phyloP scores from a whole-genome alignment of 805 yeast species.

The Yarrowia bubula region DNA sequence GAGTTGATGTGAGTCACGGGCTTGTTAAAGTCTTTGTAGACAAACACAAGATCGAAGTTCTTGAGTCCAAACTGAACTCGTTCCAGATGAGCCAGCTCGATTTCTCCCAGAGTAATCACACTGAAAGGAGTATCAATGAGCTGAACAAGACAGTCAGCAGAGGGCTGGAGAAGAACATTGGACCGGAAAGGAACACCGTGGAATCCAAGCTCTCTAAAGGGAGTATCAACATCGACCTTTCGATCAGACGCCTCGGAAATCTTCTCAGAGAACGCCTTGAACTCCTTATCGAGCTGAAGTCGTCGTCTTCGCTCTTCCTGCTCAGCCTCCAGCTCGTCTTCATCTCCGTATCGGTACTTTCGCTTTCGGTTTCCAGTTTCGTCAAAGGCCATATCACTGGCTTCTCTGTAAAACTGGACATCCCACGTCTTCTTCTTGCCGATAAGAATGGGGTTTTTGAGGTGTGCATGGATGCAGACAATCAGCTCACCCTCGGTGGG shows the following conservation, averaged over 20 bases:
- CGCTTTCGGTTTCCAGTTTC: slow-evolving; percentile 95
- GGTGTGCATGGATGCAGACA: slow-evolving; percentile 87
- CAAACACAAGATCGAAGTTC: slow-evolving; percentile 95
- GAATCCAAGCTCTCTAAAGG: slow-evolving; percentile 94
- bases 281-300: slow-evolving; percentile 86
- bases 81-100: slow-evolving; percentile 92
- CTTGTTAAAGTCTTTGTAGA: slow-evolving; percentile 82
- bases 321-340: slow-evolving; percentile 97
- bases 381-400: slow-evolving; percentile 92
- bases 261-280: slow-evolving; percentile 81
- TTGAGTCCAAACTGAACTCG: slow-evolving; percentile 96
- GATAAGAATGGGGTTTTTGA: slow-evolving; percentile 88
- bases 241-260: slow-evolving; percentile 88
- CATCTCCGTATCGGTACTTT: slow-evolving; percentile 87
- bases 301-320: slow-evolving; percentile 96
- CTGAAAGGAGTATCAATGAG: slow-evolving; percentile 91
- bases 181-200: slow-evolving; percentile 96
- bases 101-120: slow-evolving; percentile 85
- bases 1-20: slow-evolving; percentile 93
- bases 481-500: slow-evolving; percentile 93
- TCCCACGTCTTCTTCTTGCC: slow-evolving; percentile 95
- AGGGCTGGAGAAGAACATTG: slow-evolving; percentile 92
- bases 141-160: slow-evolving; percentile 94
- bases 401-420: slow-evolving; percentile 94
- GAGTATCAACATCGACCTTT: slow-evolving; percentile 81